A percentile compares a stretch with the other conserved stretches of the same genome.
phyloP scores from a whole-genome alignment of 495 filamentous ascomycete genomes.

The Collariella sp. region DNA sequence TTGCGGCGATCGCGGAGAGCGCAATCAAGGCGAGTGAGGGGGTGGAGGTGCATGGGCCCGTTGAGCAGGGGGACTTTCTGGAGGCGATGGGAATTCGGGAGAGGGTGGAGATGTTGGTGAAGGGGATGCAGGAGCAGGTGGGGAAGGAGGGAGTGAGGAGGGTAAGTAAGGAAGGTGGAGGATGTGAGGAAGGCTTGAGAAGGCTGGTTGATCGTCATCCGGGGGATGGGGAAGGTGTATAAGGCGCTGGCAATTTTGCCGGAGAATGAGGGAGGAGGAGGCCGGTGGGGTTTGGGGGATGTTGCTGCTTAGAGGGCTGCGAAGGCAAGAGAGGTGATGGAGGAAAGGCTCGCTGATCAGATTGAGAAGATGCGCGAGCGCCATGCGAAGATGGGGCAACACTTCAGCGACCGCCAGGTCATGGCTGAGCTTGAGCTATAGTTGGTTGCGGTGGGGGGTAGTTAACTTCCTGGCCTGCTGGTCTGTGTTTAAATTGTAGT shows the following conservation, averaged over 20 bases:
- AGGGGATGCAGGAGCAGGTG: slow-evolving; percentile 40
- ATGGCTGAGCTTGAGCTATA: no score
- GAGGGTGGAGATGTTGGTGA: slow-evolving; percentile 59
- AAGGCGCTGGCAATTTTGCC: slow-evolving; percentile 89
- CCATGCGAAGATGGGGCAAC: no score
- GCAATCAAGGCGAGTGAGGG: slow-evolving; percentile 63
- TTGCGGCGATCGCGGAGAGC: slow-evolving; percentile 71
- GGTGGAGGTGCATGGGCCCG: slow-evolving; percentile 87
- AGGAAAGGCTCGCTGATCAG: no score
- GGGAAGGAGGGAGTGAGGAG: slow-evolving; percentile 46
- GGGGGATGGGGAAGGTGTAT: slow-evolving; percentile 86
- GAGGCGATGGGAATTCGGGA: slow-evolving; percentile 69
- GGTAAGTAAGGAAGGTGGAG: slow-evolving; percentile 54
- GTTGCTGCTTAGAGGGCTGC: slow-evolving; percentile 27
- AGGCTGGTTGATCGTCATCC: slow-evolving; percentile 68
- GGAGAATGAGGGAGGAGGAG: slow-evolving; percentile 61
- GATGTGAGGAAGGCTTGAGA: slow-evolving; percentile 67
- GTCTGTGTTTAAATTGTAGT: background rate
- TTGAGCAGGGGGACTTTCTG: slow-evolving; percentile 77
- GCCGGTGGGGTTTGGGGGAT: slow-evolving; percentile 87
- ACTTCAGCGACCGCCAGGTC: no score
- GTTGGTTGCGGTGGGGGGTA: background rate
- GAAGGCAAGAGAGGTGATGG: background rate
- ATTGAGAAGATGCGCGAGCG: no score
- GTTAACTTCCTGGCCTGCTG: background rate